Evolutionary conservation across 257 asterid species (phyloP), one percentile per base, ranked within the genome.

Genomic region (Nicotiana paniculata): DNA sequence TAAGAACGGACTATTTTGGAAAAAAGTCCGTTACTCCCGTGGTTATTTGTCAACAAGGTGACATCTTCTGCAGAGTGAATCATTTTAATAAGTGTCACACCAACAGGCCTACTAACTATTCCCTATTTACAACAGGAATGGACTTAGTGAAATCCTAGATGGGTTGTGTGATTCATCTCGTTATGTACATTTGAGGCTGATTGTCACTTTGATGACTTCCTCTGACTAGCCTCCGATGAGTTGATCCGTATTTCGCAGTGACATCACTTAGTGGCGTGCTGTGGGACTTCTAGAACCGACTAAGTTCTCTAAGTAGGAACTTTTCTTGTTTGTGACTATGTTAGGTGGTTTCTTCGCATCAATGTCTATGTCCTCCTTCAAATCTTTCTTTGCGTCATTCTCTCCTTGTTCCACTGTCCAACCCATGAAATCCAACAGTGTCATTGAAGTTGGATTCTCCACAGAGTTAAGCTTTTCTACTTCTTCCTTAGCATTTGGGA

Each of bases 211-310:
- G 66, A 78, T n/a, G 81, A 80, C 62, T 39, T 79, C 55, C 68
- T 82, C 74, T 37, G 83, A 80, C 87, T 82, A 79, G 82, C 85
- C 9, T 78, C 75, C 30, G 79, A 57, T 72, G 84, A 80, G 69
- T 58, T 35, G 24, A 59, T 61, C 75, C 5, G 35, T 81, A 55
- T 68, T 85, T 72, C 17, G 83, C 79, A 67, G 26, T 35, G 70
- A 32, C 12, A 17, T 67, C 17, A 3, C 66, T 86, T 85, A 95
- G 88, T 91, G 97, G 63, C 99, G 94, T 10, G 96, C 90, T 9
- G 91, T 88, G 18, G 98, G 99, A 89, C 98, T 95, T 88, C 93
- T 91, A 26, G 85, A 63, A 81, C 93, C 96, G 35, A 94, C 97
- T 84, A 93, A 83, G 79, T 81, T 82, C 83, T 92, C 98, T 88